Evolutionary conservation across 176 grass and related monocot genomes (phyloP).

Genomic region (Chrysopogon serrulatus): DNA sequence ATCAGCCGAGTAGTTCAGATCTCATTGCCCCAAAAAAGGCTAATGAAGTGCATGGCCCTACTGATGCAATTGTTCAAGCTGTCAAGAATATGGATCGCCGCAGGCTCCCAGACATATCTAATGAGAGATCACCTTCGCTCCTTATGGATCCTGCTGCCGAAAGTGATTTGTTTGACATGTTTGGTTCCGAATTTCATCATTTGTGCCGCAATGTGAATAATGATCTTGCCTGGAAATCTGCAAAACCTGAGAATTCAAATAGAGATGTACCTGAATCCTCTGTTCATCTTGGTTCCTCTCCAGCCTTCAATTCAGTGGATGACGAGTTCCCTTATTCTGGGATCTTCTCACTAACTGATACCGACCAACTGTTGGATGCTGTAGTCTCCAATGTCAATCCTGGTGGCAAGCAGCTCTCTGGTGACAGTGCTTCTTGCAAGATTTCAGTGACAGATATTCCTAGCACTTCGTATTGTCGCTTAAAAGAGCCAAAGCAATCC

Average conservation of each 20-base stretch:
- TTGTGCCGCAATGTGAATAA: conserved; percentile 36
- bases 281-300: conserved; percentile 23
- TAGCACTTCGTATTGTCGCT: conserved; percentile 48
- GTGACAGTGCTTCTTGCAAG: conserved; percentile 57
- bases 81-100: conserved; percentile 32
- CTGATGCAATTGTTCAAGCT: conserved; percentile 26
- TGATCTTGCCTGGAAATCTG: conserved; percentile 31
- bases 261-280: conserved; percentile 42
- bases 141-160: conserved; percentile 38
- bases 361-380: conserved; percentile 77
- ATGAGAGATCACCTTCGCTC: conserved; percentile 5
- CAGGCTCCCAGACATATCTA: conserved; percentile 22
- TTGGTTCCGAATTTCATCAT: conserved; percentile 48
- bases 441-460: conserved; percentile 53
- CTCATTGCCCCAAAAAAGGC: conserved; percentile 21
- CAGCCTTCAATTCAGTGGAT: conserved; percentile 28
- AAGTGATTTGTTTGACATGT: conserved; percentile 68
- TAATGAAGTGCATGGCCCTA: conserved; percentile 35
- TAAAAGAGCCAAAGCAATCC: conserved; percentile 36
- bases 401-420: conserved; percentile 48
- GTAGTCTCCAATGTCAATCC: conserved; percentile 64
- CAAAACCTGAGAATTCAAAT: conserved; percentile 23
- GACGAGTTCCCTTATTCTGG: conserved; percentile 53
- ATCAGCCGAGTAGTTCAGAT: conserved; percentile 16
- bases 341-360: conserved; percentile 50